A percentile compares a stretch with the other conserved stretches of the same genome.
Conservation (phyloP, 441 rosid genomes). For the Erodium texanum region DNA sequence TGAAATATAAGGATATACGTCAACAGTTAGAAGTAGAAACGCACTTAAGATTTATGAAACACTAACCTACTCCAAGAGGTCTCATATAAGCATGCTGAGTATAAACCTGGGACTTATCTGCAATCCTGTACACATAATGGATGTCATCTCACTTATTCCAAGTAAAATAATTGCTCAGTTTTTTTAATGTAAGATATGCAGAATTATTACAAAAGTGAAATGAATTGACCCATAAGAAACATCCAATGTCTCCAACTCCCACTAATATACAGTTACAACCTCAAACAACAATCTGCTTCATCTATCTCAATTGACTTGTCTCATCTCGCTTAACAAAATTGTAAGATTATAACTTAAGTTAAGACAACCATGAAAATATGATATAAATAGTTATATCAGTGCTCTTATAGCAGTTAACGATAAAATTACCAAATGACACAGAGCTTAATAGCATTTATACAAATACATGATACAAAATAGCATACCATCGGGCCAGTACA, state of each 20-base stretch:
- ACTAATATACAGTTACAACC: too few species aligned
- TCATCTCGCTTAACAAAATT: too few species aligned
- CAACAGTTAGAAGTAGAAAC: slow-evolving; percentile 1
- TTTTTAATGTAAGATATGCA: background rate
- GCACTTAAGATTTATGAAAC: background rate
- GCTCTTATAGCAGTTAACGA: too few species aligned
- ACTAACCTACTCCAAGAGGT: slow-evolving; percentile 83
- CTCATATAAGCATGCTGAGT: slow-evolving; percentile 99
- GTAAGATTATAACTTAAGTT: too few species aligned
- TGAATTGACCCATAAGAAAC: too few species aligned
- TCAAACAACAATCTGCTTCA: too few species aligned
- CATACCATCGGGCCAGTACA: slow-evolving; percentile 64
- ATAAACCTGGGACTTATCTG: slow-evolving; percentile 90
- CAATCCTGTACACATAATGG: slow-evolving; percentile 48
- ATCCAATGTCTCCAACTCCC: too few species aligned
- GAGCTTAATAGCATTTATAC: background rate
- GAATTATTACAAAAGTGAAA: background rate
- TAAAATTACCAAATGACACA: background rate
- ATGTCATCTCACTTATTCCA: background rate
- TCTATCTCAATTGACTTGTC: too few species aligned
- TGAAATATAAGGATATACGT: slow-evolving; percentile 7
- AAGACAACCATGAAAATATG: too few species aligned
- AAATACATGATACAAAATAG: background rate
- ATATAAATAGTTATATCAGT: too few species aligned
- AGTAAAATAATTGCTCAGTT: background rate